Conservation (phyloP, 176 grass and related monocot genomes). For the Musa schizocarpa region DNA sequence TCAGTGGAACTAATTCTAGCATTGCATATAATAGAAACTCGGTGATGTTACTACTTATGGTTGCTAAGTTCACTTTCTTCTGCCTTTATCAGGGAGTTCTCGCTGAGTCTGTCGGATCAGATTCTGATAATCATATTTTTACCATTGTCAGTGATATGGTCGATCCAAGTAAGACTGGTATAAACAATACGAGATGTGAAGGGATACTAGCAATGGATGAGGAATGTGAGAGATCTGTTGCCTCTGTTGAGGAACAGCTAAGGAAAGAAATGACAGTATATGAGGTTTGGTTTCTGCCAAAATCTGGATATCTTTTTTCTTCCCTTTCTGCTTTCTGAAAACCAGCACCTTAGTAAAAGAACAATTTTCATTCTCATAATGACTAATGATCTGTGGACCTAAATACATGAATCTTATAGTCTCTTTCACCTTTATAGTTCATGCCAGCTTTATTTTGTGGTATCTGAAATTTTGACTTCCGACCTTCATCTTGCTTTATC, state of each 20-base stretch:
- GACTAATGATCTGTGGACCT: background rate
- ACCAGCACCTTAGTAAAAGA: background rate
- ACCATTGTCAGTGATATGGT: constrained; percentile 63
- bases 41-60: background rate
- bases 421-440: background rate
- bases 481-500: too few species aligned
- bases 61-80: background rate
- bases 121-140: constrained; percentile 58
- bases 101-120: constrained; percentile 59
- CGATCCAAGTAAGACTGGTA: constrained; percentile 58
- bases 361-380: background rate
- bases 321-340: background rate
- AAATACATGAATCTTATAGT: background rate
- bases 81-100: constrained; percentile 52
- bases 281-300: constrained; percentile 46
- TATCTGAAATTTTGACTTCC: too few species aligned
- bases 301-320: constrained; percentile 2
- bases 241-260: constrained; percentile 85
- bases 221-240: constrained; percentile 77
- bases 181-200: constrained; percentile 35
- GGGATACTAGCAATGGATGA: constrained; percentile 63
- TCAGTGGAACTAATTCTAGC: background rate
- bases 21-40: background rate
- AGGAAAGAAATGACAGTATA: constrained; percentile 96
- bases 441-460: too few species aligned